phyloP scores from a whole-genome alignment of 2,329 filamentous ascomycete species.

The Meredithiella fracta region DNA sequence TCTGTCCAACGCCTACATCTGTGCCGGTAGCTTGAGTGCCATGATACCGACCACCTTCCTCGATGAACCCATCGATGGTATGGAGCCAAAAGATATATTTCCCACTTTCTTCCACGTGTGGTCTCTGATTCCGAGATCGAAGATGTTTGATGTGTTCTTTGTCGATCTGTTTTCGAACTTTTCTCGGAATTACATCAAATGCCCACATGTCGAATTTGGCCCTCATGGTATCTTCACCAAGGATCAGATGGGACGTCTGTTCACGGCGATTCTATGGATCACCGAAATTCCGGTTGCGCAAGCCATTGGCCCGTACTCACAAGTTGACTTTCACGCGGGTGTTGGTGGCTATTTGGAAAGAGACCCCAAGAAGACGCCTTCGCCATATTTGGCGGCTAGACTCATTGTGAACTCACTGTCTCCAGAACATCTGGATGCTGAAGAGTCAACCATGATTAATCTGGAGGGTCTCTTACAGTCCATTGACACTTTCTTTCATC shows the following conservation, averaged over 20 bases:
- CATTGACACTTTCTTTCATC: slow-evolving; percentile 96
- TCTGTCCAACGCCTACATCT: slow-evolving; percentile 79
- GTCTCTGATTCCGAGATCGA: slow-evolving; percentile 83
- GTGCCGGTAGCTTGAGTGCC: slow-evolving; percentile 73
- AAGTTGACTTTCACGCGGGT: slow-evolving; percentile 69
- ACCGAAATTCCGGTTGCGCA: slow-evolving; percentile 95
- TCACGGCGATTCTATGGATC: slow-evolving; percentile 74
- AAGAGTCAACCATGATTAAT: slow-evolving; percentile 65
- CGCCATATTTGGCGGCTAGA: slow-evolving; percentile 78
- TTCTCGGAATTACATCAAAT: slow-evolving; percentile 65
- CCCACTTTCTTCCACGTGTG: slow-evolving; percentile 94
- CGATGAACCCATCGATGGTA: slow-evolving; percentile 51
- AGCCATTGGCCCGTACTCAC: slow-evolving; percentile 79
- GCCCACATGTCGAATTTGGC: slow-evolving; percentile 60
- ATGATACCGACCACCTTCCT: slow-evolving; percentile 72
- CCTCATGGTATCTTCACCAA: slow-evolving; percentile 82
- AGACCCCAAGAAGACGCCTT: slow-evolving; percentile 83
- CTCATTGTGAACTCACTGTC: slow-evolving; percentile 91
- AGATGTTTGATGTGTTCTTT: slow-evolving; percentile 69
- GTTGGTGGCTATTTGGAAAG: slow-evolving; percentile 76
- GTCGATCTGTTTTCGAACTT: slow-evolving; percentile 80
- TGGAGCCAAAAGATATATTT: slow-evolving; percentile 77
- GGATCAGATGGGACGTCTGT: slow-evolving; percentile 82
- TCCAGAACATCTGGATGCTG: slow-evolving; percentile 58
- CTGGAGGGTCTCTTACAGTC: slow-evolving; percentile 87